Percentiles rank a stretch among this genome's conserved stretches.
Evolutionary conservation across 495 filamentous ascomycete genomes (phyloP).

Genomic region (Lasiosphaeriaceae sp.): DNA sequence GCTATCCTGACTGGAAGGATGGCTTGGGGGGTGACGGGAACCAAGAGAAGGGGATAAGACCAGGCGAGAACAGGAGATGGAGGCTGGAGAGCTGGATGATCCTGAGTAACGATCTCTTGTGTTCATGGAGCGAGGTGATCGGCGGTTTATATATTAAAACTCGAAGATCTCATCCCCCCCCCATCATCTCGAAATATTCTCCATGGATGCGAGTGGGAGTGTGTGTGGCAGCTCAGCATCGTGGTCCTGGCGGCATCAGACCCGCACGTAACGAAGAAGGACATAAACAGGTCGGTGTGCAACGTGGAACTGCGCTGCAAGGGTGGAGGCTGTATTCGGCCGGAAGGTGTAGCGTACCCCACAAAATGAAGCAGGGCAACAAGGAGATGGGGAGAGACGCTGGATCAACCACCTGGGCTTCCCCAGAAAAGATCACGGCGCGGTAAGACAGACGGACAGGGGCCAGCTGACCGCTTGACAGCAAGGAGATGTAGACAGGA

Average conservation of each 20-base stretch:
- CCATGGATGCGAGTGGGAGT: no score
- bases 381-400: no score
- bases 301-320: background rate
- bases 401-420: background rate
- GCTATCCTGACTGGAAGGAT: background rate
- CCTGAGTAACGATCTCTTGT: background rate
- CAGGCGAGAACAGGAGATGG: background rate
- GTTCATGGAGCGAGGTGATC: background rate
- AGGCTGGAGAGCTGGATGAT: background rate
- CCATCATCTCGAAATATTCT: background rate
- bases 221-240: background rate
- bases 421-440: background rate
- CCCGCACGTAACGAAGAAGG: background rate
- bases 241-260: background rate
- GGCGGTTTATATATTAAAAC: background rate
- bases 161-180: background rate
- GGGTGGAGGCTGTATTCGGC: background rate
- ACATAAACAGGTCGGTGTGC: background rate
- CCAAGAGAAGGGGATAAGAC: background rate
- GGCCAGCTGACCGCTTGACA: constrained; percentile 21
- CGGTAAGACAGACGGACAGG: background rate
- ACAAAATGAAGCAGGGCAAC: no score
- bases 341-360: background rate
- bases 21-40: background rate
- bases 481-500: constrained; percentile 20